phyloP scores from a whole-genome alignment of 768 basidiomycete genomes.

The Serendipita sp. region DNA sequence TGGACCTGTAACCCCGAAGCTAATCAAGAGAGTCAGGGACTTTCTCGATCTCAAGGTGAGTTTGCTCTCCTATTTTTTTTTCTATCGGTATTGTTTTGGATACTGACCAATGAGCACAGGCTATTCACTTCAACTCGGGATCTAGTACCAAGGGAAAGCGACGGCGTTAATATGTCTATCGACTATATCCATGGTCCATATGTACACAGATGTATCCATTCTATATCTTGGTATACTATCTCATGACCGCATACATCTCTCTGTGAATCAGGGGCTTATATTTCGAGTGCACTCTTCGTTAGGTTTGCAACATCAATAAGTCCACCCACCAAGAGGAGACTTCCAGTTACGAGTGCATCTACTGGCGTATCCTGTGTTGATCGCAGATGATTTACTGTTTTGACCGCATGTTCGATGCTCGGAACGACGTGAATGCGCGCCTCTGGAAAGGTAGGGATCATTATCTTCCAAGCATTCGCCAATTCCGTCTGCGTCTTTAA shows the following conservation, averaged over 20 bases:
- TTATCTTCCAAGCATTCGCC: slow-evolving; percentile 50
- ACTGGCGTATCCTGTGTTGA: background rate
- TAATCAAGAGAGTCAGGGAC: slow-evolving; percentile 26
- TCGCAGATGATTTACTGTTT: slow-evolving; percentile 33
- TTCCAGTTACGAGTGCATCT: slow-evolving; percentile 76
- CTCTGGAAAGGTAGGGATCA: slow-evolving; percentile 44
- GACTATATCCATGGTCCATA: background rate
- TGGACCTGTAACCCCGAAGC: slow-evolving; percentile 19
- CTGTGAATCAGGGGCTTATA: background rate
- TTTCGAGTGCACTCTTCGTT: slow-evolving; percentile 40
- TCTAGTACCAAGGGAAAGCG: background rate
- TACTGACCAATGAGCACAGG: slow-evolving; percentile 22
- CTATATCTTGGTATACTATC: background rate
- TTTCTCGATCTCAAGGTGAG: slow-evolving; percentile 45
- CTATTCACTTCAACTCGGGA: slow-evolving; percentile 36
- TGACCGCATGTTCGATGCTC: slow-evolving; percentile 82
- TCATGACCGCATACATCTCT: background rate
- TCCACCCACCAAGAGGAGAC: slow-evolving; percentile 86
- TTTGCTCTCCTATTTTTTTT: background rate
- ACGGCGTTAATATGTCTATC: background rate
- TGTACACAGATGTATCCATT: background rate
- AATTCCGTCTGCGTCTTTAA: slow-evolving; percentile 66
- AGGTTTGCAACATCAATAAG: slow-evolving; percentile 81
- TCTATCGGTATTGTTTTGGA: background rate
- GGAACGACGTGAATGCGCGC: slow-evolving; percentile 61